Evolutionary conservation across 2,329 filamentous ascomycete species (phyloP).

Genomic region (Verticillium longisporum): DNA sequence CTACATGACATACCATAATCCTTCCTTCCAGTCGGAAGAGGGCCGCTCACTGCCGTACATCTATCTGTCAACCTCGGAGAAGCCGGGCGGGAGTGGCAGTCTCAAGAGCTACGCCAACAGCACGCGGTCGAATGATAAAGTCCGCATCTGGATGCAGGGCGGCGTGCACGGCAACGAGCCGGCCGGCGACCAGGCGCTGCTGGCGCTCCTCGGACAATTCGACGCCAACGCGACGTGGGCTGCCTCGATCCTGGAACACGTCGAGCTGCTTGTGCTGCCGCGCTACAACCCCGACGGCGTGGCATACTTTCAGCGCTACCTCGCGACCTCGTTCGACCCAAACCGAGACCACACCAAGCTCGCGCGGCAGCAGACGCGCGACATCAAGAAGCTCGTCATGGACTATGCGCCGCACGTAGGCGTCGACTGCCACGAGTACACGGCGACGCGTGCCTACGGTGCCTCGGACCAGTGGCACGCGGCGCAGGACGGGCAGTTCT

Average conservation of each 20-base stretch:
- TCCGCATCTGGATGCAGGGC: slow-evolving; percentile 23
- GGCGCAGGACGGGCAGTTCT: slow-evolving; percentile 17
- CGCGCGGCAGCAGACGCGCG: slow-evolving; percentile 20
- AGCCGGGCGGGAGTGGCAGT: not conserved
- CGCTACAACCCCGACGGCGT: slow-evolving; percentile 26
- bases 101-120: slow-evolving; percentile 6
- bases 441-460: slow-evolving; percentile 8
- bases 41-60: slow-evolving; percentile 15
- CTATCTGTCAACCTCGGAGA: slow-evolving; percentile 8
- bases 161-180: slow-evolving; percentile 25
- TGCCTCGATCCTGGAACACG: slow-evolving; percentile 15
- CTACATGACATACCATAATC: slow-evolving; percentile 16
- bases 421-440: slow-evolving; percentile 25
- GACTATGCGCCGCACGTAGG: slow-evolving; percentile 21
- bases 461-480: slow-evolving; percentile 5
- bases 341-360: slow-evolving; percentile 26
- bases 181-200: slow-evolving; percentile 20
- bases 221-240: slow-evolving; percentile 21
- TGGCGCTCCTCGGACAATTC: slow-evolving; percentile 22
- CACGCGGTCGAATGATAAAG: slow-evolving; percentile 11
- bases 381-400: slow-evolving; percentile 19
- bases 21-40: slow-evolving; percentile 14
- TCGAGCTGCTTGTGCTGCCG: slow-evolving; percentile 21
- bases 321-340: slow-evolving; percentile 21
- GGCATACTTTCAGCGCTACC: slow-evolving; percentile 22